Evolutionary conservation across 169 alveolate species (phyloP).

Genomic region (Cryptosporidium tyzzeri): DNA sequence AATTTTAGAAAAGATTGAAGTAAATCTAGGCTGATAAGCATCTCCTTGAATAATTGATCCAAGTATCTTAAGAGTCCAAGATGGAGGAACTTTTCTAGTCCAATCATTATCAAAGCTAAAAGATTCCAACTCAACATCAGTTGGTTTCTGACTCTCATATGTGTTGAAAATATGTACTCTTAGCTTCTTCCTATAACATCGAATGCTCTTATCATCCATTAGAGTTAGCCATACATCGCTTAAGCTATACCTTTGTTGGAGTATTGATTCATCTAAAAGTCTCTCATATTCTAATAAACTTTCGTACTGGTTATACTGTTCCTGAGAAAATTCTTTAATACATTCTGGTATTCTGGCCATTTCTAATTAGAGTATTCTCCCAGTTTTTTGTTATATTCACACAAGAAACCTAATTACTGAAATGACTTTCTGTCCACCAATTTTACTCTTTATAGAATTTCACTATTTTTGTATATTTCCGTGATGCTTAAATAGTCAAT

Average conservation of each 20-base stretch:
- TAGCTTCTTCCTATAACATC: constrained; percentile 72
- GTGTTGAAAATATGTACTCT: constrained; percentile 79
- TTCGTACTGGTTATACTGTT: constrained; percentile 48
- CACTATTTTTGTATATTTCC: too few relatives aligned
- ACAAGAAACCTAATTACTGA: not conserved
- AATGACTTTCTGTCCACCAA: not conserved
- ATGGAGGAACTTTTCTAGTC: constrained; percentile 74
- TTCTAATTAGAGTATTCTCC: not conserved
- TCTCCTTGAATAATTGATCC: constrained; percentile 77
- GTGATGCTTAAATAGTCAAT: not conserved
- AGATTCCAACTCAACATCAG: constrained; percentile 70
- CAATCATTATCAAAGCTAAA: constrained; percentile 63
- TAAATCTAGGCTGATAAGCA: constrained; percentile 56
- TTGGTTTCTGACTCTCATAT: constrained; percentile 59
- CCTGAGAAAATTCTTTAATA: constrained; percentile 58
- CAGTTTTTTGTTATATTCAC: not conserved
- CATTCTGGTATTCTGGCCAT: constrained; percentile 64
- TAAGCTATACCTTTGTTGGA: constrained; percentile 64
- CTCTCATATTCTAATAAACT: constrained; percentile 56
- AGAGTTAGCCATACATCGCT: constrained; percentile 74
- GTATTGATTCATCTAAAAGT: constrained; percentile 62
- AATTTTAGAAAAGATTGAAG: constrained; percentile 76
- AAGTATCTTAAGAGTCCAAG: constrained; percentile 77
- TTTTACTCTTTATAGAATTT: not conserved
- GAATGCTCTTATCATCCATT: constrained; percentile 71